Percentiles rank a stretch among this genome's conserved stretches.
Evolutionary conservation across 1,284 basidiomycete genomes (phyloP).

Genomic region (Leccinum subrobustum): DNA sequence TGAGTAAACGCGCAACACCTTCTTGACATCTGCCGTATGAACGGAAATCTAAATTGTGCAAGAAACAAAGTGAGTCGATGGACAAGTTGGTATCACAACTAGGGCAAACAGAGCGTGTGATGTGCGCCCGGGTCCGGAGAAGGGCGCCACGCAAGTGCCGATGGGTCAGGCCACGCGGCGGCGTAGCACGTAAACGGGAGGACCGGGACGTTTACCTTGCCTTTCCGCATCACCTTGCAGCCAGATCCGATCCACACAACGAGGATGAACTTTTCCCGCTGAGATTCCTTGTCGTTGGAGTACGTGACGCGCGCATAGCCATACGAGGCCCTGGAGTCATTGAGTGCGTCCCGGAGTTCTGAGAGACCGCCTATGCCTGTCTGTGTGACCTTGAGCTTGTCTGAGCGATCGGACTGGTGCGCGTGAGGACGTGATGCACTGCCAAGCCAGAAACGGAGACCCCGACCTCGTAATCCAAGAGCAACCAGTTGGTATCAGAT

Average conservation of each 20-base stretch:
- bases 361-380: slow-evolving; percentile 78
- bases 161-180: slow-evolving; percentile 13
- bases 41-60: slow-evolving; percentile 71
- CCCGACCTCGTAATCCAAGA: slow-evolving; percentile 82
- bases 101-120: slow-evolving; percentile 31
- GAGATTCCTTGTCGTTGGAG: slow-evolving; percentile 84
- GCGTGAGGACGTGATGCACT: slow-evolving; percentile 17
- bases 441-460: slow-evolving; percentile 2
- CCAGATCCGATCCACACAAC: slow-evolving; percentile 86
- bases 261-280: slow-evolving; percentile 87
- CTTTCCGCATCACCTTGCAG: slow-evolving; percentile 89
- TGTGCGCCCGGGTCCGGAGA: slow-evolving; percentile 4
- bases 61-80: slow-evolving; percentile 19
- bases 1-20: slow-evolving; percentile 74
- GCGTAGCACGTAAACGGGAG: slow-evolving; percentile 21
- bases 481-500: slow-evolving; percentile 80
- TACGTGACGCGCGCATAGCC: slow-evolving; percentile 83
- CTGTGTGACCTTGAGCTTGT: slow-evolving; percentile 74
- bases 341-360: slow-evolving; percentile 74
- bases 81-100: slow-evolving; percentile 12
- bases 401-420: slow-evolving; percentile 72
- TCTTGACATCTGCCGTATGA: slow-evolving; percentile 83
- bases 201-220: slow-evolving; percentile 58
- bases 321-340: slow-evolving; percentile 76
- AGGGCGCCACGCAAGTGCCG: slow-evolving; percentile 4